Evolutionary conservation across 2,329 filamentous ascomycete species (phyloP).

Genomic region (Diatrype stigma): DNA sequence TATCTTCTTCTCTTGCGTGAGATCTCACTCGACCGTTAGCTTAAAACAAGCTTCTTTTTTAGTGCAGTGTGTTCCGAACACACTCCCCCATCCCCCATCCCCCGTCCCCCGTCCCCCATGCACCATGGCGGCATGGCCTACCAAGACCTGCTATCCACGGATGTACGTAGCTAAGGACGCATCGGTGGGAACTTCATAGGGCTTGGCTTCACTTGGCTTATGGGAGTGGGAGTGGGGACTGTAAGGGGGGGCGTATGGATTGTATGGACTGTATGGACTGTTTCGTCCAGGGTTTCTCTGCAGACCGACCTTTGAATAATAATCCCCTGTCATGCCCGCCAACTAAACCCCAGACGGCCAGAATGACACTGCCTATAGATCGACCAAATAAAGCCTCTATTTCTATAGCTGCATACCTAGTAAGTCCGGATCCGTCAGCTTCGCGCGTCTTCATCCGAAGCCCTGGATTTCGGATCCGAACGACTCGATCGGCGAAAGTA

Average conservation of each 20-base stretch:
- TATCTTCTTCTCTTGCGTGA: not conserved
- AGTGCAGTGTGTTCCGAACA: not conserved
- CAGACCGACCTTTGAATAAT: constrained; percentile 27
- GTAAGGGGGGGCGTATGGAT: constrained; percentile 13
- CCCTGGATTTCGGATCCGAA: not conserved
- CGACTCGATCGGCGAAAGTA: not conserved
- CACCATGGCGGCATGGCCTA: too few species aligned
- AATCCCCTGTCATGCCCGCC: constrained; percentile 23
- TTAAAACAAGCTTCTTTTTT: constrained; percentile 1
- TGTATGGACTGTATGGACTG: constrained; percentile 13
- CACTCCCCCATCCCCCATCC: not conserved
- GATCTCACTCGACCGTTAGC: not conserved
- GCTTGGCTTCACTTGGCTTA: constrained; percentile 1
- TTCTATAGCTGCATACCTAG: not conserved
- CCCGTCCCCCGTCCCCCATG: not conserved
- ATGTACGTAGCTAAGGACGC: too few species aligned
- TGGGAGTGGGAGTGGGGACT: constrained; percentile 7
- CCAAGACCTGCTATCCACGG: not conserved
- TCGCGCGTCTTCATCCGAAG: not conserved
- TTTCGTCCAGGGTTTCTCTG: not conserved
- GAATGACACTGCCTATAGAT: constrained; percentile 21
- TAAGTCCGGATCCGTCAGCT: constrained; percentile 18
- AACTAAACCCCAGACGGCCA: constrained; percentile 22
- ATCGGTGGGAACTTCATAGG: not conserved
- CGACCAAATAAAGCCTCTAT: constrained; percentile 10